A percentile compares a stretch with the other conserved stretches of the same genome.
These are phyloP conservation scores for Penicillium mononematosum DNA, from an alignment of 495 filamentous ascomycete species.

Conservation along the genomic window DNA sequence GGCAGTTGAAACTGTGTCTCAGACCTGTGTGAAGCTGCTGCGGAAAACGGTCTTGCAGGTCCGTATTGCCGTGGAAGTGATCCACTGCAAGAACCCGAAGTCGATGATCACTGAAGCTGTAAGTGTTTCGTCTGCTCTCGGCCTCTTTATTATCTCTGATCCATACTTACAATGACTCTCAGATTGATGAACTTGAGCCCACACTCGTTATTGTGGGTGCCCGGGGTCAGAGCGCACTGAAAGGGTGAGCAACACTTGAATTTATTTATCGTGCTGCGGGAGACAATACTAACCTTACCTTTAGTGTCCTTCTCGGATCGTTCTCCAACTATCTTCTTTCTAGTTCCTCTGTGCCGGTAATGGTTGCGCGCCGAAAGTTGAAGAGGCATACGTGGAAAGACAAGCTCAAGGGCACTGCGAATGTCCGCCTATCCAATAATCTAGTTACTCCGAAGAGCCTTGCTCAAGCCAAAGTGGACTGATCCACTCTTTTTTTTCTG, in stretches of 20 bases:
- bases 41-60: constrained; percentile 90
- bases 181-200: constrained; percentile 87
- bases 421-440: constrained; percentile 69
- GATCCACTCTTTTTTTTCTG: constrained; percentile 17
- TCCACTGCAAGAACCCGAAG: constrained; percentile 95
- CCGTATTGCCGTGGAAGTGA: constrained; percentile 87
- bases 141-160: neutral
- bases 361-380: constrained; percentile 82
- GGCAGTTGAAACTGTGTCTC: constrained; percentile 73
- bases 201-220: constrained; percentile 94
- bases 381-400: constrained; percentile 68
- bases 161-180: constrained; percentile 22
- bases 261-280: neutral
- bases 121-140: constrained; percentile 23
- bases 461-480: constrained; percentile 66
- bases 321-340: constrained; percentile 97
- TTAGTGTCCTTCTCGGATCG: constrained; percentile 84
- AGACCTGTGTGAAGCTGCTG: constrained; percentile 76
- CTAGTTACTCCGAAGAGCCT: constrained; percentile 63
- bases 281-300: constrained; percentile 13
- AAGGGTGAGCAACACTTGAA: constrained; percentile 63
- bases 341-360: constrained; percentile 93
- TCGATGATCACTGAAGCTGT: constrained; percentile 79
- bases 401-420: constrained; percentile 43
- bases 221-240: constrained; percentile 83